Evolutionary conservation across 805 yeast genomes (phyloP), one percentile per base, ranked within the genome.

Genomic region (Lachancea lanzarotensis): DNA sequence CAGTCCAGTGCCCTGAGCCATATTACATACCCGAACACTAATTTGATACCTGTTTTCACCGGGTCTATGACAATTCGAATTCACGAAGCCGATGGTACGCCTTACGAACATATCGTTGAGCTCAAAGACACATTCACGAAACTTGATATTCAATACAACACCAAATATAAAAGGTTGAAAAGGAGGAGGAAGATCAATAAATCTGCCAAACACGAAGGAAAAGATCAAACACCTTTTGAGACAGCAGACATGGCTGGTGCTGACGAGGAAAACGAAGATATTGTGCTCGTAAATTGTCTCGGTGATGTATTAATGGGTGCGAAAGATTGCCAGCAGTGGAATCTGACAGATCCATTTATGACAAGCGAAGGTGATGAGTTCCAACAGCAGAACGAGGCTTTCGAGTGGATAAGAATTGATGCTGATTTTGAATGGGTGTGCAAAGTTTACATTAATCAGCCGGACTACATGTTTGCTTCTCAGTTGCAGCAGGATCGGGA

Each of bases 361-460:
- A 72, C 77, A 18, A 57, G 63, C 8, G 65, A 61, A 20, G 62
- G 57, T 1, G 54, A 57, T 38, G 66, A 63, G 35, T 45, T 52
- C 15, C 66, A 60, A 36, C 47, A 50, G 13, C 64, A 60, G 38
- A 80, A 78, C 54, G 97, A 91, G 55, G 96, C 96, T 0, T 93
- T 89, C 65, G 98, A 93, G 57, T 93, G 99, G 99, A 74, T 93
- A 32, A 73, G 99, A 54, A 86, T 91, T n/a, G 99, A 93, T 66
- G 90, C 97, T 0, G 99, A 93, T 62, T 85, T 83, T 56, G 98
- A 93, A 62, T 93, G 99, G 99, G 83, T 93, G 40, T 87, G 95
- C 48, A 78, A 77, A 52, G 71, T 87, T 18, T 74, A 79, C 47
- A 78, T 93, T 29, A 86, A 82, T 53, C 96, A 90, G 64, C 95